Conservation (phyloP, 345 rosid species). For the Mercurialis annua region DNA sequence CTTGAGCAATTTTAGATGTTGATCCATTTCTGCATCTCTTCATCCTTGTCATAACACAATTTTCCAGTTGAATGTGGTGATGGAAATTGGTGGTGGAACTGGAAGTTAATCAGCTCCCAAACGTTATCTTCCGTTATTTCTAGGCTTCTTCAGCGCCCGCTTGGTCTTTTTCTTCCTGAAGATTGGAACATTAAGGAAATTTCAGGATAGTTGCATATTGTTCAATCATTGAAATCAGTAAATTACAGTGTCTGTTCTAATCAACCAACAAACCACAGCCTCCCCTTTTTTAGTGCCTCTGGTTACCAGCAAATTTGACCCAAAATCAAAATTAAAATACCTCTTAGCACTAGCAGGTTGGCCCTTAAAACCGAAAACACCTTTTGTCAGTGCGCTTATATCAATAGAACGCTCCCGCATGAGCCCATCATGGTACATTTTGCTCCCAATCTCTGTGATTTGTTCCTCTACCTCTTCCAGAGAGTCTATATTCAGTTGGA, state of each 20-base stretch:
- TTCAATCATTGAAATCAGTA: conserved; percentile 3
- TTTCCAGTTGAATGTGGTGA: neutral
- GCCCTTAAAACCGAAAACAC: conserved; percentile 45
- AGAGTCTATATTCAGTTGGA: conserved; percentile 73
- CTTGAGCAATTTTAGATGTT: too few relatives aligned
- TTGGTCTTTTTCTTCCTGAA: conserved; percentile 37
- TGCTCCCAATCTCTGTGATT: conserved; percentile 76
- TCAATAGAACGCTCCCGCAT: conserved; percentile 75
- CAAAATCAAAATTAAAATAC: conserved; percentile 19
- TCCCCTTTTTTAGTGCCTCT: too few relatives aligned
- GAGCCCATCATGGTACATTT: conserved; percentile 74
- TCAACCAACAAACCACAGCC: neutral
- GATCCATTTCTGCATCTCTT: too few relatives aligned
- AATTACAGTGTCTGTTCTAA: conserved; percentile 4
- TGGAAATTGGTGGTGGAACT: neutral
- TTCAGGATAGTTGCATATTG: neutral
- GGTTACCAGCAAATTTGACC: neutral
- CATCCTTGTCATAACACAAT: neutral
- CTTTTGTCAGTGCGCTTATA: conserved; percentile 75
- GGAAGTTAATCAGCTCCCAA: too few relatives aligned
- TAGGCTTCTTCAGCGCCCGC: conserved; percentile 32
- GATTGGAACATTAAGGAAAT: neutral
- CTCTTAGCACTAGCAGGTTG: conserved; percentile 32
- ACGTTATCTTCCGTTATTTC: too few relatives aligned
- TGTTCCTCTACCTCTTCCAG: conserved; percentile 82